phyloP scores from a whole-genome alignment of 2,329 filamentous ascomycete genomes.

The Ophiostoma populinum region DNA sequence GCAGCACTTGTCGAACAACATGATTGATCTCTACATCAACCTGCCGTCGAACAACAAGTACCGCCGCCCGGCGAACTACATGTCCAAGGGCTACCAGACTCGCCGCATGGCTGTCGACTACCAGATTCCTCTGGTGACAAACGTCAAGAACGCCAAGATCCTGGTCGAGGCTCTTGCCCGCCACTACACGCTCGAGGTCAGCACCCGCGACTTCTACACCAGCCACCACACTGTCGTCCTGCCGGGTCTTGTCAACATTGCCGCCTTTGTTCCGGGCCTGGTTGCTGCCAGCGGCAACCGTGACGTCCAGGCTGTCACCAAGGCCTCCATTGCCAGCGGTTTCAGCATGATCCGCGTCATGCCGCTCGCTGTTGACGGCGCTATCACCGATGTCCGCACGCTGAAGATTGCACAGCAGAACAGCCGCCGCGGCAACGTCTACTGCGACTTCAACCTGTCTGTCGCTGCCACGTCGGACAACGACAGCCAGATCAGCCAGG shows the following conservation, averaged over 20 bases:
- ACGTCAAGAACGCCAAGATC: slow-evolving; percentile 98
- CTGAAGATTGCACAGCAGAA: slow-evolving; percentile 57
- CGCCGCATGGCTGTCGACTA: slow-evolving; percentile 95
- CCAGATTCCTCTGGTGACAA: slow-evolving; percentile 91
- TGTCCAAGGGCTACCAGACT: slow-evolving; percentile 94
- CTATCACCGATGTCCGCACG: slow-evolving; percentile 55
- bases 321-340: slow-evolving; percentile 55
- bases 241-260: slow-evolving; percentile 61
- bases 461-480: slow-evolving; percentile 58
- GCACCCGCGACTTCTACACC: slow-evolving; percentile 76
- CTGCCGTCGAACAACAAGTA: slow-evolving; percentile 97
- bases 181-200: slow-evolving; percentile 70
- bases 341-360: slow-evolving; percentile 71
- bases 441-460: slow-evolving; percentile 68
- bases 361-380: slow-evolving; percentile 55
- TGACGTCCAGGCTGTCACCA: slow-evolving; percentile 53
- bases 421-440: slow-evolving; percentile 41
- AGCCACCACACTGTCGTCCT: slow-evolving; percentile 63
- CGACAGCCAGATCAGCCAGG: slow-evolving; percentile 54
- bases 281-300: slow-evolving; percentile 42
- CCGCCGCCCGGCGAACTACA: slow-evolving; percentile 90
- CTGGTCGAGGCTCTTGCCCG: slow-evolving; percentile 85
- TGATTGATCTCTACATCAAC: slow-evolving; percentile 98
- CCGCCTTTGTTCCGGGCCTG: slow-evolving; percentile 63
- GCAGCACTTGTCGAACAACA: slow-evolving; percentile 91